phyloP scores from a whole-genome alignment of 1,284 basidiomycete species.

The Malassezia pachydermatis region DNA sequence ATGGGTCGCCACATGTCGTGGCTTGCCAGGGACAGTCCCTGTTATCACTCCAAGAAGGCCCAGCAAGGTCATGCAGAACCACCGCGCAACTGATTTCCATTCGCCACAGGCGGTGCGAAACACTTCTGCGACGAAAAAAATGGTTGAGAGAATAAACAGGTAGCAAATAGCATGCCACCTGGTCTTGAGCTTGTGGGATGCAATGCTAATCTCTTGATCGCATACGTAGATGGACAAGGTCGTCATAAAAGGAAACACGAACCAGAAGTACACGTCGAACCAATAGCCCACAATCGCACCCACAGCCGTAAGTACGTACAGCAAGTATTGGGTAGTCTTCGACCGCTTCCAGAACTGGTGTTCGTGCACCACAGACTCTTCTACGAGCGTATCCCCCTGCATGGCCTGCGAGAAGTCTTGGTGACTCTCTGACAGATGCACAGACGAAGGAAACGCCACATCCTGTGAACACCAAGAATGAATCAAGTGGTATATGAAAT shows the following conservation, averaged over 20 bases:
- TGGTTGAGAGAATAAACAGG: neutral
- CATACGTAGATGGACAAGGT: too few species aligned
- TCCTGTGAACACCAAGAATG: too few species aligned
- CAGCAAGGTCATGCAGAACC: neutral
- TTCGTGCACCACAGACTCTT: neutral
- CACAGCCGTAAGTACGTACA: neutral
- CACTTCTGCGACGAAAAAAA: conserved; percentile 1
- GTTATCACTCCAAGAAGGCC: neutral
- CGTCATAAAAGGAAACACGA: neutral
- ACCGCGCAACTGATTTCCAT: neutral
- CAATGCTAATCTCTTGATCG: too few species aligned
- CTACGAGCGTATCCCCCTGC: neutral
- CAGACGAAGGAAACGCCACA: too few species aligned
- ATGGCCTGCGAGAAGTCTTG: too few species aligned
- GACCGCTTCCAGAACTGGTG: neutral
- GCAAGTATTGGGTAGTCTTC: neutral
- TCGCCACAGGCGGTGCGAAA: conserved; percentile 8
- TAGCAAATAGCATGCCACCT: conserved; percentile 6
- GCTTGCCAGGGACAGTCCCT: conserved; percentile 1
- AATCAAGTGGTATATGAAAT: too few species aligned
- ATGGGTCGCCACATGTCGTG: neutral
- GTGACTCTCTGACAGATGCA: too few species aligned
- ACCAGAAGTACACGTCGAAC: neutral
- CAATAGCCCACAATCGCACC: neutral
- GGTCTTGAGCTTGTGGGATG: too few species aligned